Base-by-base conservation (phyloP, 2,329 filamentous ascomycete species). In the Chlorencoelia australis region DNA sequence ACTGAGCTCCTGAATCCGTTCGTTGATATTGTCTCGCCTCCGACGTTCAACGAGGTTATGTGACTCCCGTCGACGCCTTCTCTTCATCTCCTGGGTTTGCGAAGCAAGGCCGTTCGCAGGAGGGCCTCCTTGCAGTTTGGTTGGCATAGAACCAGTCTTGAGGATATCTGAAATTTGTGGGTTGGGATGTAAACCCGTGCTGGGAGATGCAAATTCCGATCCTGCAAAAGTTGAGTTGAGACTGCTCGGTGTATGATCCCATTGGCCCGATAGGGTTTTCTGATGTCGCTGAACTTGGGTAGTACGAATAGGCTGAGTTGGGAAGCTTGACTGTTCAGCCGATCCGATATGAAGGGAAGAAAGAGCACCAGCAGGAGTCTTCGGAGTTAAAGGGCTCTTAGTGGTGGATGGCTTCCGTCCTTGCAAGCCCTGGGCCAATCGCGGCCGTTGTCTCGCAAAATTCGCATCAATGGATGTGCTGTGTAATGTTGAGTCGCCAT, bases 1-100 rank as follows among this genome's bases (percentile, higher is more conserved):
- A 54, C 89, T 94, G 6, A 98, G 72, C 55, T 98, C 91, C 55
- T 96, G 89, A 45, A 98, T 98, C 28, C 91, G 79, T 62, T 98
- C 91, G 51, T 98, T 98, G 68, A 98, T 98, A 57, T 96, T 96
- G 64, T 96, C 91, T 44, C 91, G 78, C 43, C 91, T 81, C 34
- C 91, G 80, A 39, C 91, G 85, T 65, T 98, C 91, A 8, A 98
- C 91, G 25, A 94, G 70, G 57, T 98, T 96, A 65, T 98, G 91
- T 1, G 89, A 96, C 55, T 95, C 91, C 25, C 91, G 75, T 41
- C 91, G 78, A 42, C 88, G 75, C 59, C 89, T 85, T 50, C 87
- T 76, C 73, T 96, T 96, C 53, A 88, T 87, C 58, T 96, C 91
- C 54, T 94, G 87, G 1, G 86, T 81, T 37, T 91, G 84, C 35